Evolutionary conservation across 2,329 filamentous ascomycete species (phyloP).

Genomic region (Ceratocystis diversiconidia): DNA sequence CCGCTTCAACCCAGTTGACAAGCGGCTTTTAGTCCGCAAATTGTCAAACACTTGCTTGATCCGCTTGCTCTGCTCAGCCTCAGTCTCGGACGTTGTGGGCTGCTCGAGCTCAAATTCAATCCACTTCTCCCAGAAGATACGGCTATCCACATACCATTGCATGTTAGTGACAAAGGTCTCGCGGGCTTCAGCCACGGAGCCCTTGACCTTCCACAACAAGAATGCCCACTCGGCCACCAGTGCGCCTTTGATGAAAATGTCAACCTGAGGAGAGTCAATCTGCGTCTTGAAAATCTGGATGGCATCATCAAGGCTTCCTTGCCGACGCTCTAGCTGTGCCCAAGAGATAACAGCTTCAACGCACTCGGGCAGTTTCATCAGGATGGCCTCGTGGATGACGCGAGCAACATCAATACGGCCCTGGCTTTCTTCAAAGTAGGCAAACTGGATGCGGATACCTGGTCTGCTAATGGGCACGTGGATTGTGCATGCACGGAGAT

Average conservation of each 20-base stretch:
- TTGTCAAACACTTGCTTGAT: conserved; percentile 69
- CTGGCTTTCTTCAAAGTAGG: conserved; percentile 82
- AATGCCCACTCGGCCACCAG: conserved; percentile 80
- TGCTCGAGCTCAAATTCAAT: conserved; percentile 80
- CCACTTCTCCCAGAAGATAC: conserved; percentile 80
- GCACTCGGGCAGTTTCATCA: conserved; percentile 62
- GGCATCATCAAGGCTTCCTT: conserved; percentile 69
- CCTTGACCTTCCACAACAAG: conserved; percentile 77
- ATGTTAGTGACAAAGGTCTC: conserved; percentile 70
- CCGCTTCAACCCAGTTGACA: conserved; percentile 53
- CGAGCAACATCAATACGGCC: conserved; percentile 64
- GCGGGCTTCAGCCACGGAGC: conserved; percentile 64
- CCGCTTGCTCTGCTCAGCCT: conserved; percentile 52
- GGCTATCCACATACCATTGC: conserved; percentile 72
- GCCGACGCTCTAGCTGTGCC: conserved; percentile 73
- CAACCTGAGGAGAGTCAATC: conserved; percentile 57
- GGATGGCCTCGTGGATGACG: conserved; percentile 70
- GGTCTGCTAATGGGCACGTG: conserved; percentile 80
- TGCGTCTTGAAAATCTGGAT: conserved; percentile 71
- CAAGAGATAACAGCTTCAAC: conserved; percentile 78
- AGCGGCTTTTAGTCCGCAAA: conserved; percentile 56
- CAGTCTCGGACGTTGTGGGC: conserved; percentile 50
- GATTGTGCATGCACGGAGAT: conserved; percentile 68
- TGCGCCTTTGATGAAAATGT: conserved; percentile 69
- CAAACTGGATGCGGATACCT: conserved; percentile 75